Evolutionary conservation across 2,329 filamentous ascomycete genomes (phyloP).

Genomic region (Calycina marina): DNA sequence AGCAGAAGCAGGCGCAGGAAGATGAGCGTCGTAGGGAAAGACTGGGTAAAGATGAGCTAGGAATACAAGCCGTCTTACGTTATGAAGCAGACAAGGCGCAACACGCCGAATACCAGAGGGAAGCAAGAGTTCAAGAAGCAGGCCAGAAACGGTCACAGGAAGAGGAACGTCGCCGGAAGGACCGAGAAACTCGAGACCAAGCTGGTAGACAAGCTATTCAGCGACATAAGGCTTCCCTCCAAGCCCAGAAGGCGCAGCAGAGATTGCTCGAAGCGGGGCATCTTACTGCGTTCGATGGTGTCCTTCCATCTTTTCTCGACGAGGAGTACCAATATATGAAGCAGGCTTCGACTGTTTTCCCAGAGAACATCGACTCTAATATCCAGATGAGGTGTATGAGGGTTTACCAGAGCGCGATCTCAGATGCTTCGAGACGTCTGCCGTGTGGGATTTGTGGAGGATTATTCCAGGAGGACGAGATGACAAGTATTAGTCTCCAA

Average conservation of each 20-base stretch:
- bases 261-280: conserved; percentile 4
- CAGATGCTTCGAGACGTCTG: conserved; percentile 5
- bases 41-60: not conserved
- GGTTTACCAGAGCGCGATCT: conserved; percentile 5
- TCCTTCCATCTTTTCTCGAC: conserved; percentile 8
- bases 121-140: no score
- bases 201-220: conserved; percentile 2
- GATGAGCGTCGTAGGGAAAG: not conserved
- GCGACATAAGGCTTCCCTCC: conserved; percentile 1
- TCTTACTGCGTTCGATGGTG: conserved; percentile 7
- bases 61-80: not conserved
- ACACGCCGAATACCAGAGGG: no score
- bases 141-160: no score
- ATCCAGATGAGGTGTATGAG: conserved; percentile 6
- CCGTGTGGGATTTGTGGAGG: conserved; percentile 4
- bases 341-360: conserved; percentile 6
- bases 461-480: conserved; percentile 5
- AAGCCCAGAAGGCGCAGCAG: conserved; percentile 4
- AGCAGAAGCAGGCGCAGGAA: not conserved
- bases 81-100: no score
- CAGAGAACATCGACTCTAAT: conserved; percentile 3
- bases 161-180: not conserved
- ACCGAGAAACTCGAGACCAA: conserved; percentile 1
- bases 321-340: conserved; percentile 8
- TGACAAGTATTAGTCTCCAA: conserved; percentile 2